Evolutionary conservation across 768 basidiomycete species (phyloP).

Genomic region (Gloeophyllum trabeum): DNA sequence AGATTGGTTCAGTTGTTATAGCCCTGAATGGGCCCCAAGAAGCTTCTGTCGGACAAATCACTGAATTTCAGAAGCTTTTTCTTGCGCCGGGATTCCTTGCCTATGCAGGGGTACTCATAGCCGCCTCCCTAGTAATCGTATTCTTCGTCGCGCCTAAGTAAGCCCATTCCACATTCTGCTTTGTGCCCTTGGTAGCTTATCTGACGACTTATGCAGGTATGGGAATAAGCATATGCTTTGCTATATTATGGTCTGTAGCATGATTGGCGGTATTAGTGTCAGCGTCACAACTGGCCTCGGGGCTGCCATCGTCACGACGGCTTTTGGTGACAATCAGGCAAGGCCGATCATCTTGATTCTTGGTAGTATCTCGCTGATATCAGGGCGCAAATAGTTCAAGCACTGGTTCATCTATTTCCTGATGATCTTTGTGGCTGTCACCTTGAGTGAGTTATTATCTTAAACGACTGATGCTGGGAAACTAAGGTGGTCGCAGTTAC

Average conservation of each 20-base stretch:
- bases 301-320: conserved; percentile 76
- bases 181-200: conserved; percentile 2
- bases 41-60: conserved; percentile 56
- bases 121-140: conserved; percentile 55
- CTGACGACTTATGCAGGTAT: conserved; percentile 31
- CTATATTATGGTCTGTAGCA: conserved; percentile 90
- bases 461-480: neutral
- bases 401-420: conserved; percentile 90
- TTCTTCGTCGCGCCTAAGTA: conserved; percentile 77
- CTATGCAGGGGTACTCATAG: conserved; percentile 54
- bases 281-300: conserved; percentile 93
- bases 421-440: conserved; percentile 70
- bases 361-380: neutral
- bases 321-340: conserved; percentile 69
- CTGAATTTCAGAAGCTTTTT: conserved; percentile 69
- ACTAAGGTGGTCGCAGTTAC: conserved; percentile 34
- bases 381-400: conserved; percentile 49
- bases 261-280: conserved; percentile 94
- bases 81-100: conserved; percentile 74
- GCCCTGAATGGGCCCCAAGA: conserved; percentile 84
- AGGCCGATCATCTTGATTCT: conserved; percentile 19
- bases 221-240: conserved; percentile 91
- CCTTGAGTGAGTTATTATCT: conserved; percentile 45
- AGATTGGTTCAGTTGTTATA: conserved; percentile 83
- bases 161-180: conserved; percentile 12